A percentile compares a stretch with the other conserved stretches of the same genome.
Conservation (phyloP, 495 filamentous ascomycete genomes). For the Neurospora tetraspora region DNA sequence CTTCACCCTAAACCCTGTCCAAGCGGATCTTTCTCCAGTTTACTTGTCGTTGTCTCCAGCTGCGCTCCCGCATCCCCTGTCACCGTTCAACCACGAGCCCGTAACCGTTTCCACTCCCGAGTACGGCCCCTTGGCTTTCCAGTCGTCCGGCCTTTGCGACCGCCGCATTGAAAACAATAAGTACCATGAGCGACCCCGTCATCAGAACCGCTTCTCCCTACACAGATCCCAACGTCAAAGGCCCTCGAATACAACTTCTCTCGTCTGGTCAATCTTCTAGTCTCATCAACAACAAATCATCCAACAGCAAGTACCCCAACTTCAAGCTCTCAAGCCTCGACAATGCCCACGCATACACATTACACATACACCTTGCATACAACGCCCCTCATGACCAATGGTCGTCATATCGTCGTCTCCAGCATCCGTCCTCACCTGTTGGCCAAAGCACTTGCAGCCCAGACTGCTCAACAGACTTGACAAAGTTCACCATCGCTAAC, state of each 20-base stretch:
- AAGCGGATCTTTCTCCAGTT: constrained; percentile 18
- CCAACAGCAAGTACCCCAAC: constrained; percentile 30
- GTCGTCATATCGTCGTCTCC: not conserved
- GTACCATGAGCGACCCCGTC: constrained; percentile 42
- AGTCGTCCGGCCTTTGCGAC: constrained; percentile 1
- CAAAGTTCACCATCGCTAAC: not conserved
- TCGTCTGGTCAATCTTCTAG: constrained; percentile 18
- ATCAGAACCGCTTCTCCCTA: constrained; percentile 39
- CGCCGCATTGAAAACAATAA: constrained; percentile 22
- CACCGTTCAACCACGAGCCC: constrained; percentile 10
- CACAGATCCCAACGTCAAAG: constrained; percentile 36
- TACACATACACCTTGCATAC: not conserved
- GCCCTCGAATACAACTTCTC: constrained; percentile 34
- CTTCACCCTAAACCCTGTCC: constrained; percentile 12
- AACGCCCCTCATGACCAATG: not conserved
- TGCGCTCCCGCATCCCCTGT: constrained; percentile 15
- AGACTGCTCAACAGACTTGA: constrained; percentile 36
- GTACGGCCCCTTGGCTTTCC: not conserved
- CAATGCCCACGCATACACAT: not conserved
- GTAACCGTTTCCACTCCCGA: not conserved
- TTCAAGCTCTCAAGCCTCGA: not conserved
- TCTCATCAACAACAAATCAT: constrained; percentile 5
- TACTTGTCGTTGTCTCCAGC: constrained; percentile 12
- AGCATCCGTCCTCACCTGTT: not conserved
- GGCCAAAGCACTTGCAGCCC: not conserved